A percentile compares a stretch with the other conserved stretches of the same genome.
phyloP scores from a whole-genome alignment of 148 eudicot species.

The Diospyros lotus region DNA sequence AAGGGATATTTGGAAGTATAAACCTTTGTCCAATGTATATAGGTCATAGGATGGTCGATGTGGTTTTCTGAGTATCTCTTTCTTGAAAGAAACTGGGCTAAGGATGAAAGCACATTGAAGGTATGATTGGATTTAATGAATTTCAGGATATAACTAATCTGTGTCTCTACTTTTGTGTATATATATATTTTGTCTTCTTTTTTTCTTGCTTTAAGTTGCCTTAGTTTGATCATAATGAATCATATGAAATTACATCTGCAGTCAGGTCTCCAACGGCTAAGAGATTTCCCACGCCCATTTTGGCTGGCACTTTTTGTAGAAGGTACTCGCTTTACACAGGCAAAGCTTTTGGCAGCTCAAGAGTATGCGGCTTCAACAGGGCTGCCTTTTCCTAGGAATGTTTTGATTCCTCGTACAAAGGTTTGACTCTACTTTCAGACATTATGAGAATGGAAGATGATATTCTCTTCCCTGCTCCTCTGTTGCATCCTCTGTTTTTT shows the following conservation, averaged over 20 bases:
- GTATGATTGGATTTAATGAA: conserved; percentile 17
- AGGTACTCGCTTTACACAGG: conserved; percentile 78
- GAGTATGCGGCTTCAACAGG: conserved; percentile 64
- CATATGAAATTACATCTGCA: conserved; percentile 38
- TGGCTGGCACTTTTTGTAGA: conserved; percentile 96
- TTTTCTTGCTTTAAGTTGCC: no score
- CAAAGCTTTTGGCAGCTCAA: conserved; percentile 83
- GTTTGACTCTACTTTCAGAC: conserved; percentile 24
- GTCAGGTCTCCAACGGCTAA: conserved; percentile 65
- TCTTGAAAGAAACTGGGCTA: conserved; percentile 89
- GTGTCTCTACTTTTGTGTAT: background rate
- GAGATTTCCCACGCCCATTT: conserved; percentile 82
- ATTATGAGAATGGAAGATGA: conserved; percentile 19
- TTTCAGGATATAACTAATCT: background rate
- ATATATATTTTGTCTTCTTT: no score
- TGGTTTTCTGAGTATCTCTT: conserved; percentile 91
- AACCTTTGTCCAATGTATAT: conserved; percentile 13
- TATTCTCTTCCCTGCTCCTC: background rate
- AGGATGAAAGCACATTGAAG: conserved; percentile 72
- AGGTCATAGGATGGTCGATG: conserved; percentile 99
- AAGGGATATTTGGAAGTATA: background rate
- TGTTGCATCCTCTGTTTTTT: background rate
- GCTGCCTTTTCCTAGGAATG: conserved; percentile 77
- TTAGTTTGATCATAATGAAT: no score
- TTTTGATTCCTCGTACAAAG: conserved; percentile 91